Base-by-base conservation (phyloP, 2,329 filamentous ascomycete species). In the Nigrospora oryzae region DNA sequence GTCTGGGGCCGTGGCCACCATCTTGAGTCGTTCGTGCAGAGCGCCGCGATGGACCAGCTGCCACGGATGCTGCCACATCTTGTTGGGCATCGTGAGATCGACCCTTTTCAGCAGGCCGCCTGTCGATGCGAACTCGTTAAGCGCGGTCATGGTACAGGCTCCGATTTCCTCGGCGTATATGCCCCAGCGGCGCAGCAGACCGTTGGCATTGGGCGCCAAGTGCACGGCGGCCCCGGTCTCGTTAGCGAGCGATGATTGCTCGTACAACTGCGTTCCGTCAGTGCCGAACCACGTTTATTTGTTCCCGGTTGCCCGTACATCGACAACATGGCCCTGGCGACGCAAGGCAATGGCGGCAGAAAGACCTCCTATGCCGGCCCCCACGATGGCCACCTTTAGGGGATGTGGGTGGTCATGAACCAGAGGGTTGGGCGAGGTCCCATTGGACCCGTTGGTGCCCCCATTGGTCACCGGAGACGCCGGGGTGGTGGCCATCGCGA, bases 191-290 rank as follows among this genome's bases (percentile, higher is more conserved):
- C 62, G 61, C 11, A 84, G 62, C 3, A 83, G 59, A 0, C 76
- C 75, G 56, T 81, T 80, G 3, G 71, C 64, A 52, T 84, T 85
- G 1, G 81, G 78, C 0, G 75, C 71, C 5, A 84, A 56, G 53
- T 83, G 78, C n/a, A 84, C 70, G 0, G 79, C 79, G 3, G 80
- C 79, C 0, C 79, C 80, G 1, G 69, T 61, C 57, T 83, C 79
- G 42, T 65, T 71, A 14, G 72, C 70, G 32, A 81, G 71, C 2
- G 64, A 63, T 0, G 77, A 80, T 54, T 77, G 71, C 51, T 83
- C 78, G 41, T 69, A 74, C 0, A 81, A 47, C 71, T 77, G 43
- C 30, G n/a, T 14, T n/a, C 14, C n/a, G 40, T 11, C 17, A 31
- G 16, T 31, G 11, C 11, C 14, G 40, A 15, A 33, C 11, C 14